Evolutionary conservation across 352 stramenopile genomes (phyloP).

Genomic region (Phytophthora kernoviae): DNA sequence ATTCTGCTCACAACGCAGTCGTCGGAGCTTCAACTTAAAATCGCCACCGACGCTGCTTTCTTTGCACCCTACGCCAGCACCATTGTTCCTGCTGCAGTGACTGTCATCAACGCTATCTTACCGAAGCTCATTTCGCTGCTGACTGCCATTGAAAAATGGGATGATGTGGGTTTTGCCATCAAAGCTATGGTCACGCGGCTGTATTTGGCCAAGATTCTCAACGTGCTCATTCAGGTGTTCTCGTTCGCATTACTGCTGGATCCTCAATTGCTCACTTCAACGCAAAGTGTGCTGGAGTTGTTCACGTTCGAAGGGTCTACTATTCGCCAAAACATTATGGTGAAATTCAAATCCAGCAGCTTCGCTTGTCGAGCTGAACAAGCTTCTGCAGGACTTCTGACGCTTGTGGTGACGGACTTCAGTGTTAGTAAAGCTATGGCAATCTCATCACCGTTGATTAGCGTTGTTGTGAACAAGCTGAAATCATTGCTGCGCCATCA

Average conservation of each 20-base stretch:
- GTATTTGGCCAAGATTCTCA: constrained; percentile 86
- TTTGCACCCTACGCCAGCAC: constrained; percentile 62
- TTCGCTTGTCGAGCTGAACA: constrained; percentile 69
- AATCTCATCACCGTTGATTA: constrained; percentile 35
- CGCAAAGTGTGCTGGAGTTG: constrained; percentile 35
- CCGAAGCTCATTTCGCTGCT: constrained; percentile 69
- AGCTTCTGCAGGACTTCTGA: constrained; percentile 64
- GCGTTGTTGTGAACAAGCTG: constrained; percentile 23
- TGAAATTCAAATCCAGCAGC: constrained; percentile 56
- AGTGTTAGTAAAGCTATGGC: constrained; percentile 62
- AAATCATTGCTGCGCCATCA: constrained; percentile 14
- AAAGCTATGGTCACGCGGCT: constrained; percentile 83
- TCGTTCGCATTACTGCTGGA: constrained; percentile 76
- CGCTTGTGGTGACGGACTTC: constrained; percentile 81
- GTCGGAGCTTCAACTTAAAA: constrained; percentile 51
- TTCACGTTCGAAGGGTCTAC: constrained; percentile 47
- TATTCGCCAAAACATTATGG: constrained; percentile 66
- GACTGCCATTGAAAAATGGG: constrained; percentile 76
- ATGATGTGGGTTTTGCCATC: constrained; percentile 79
- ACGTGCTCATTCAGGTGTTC: constrained; percentile 80
- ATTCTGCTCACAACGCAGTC: constrained; percentile 76
- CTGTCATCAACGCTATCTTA: constrained; percentile 74
- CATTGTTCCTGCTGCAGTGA: constrained; percentile 74
- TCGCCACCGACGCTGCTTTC: constrained; percentile 44
- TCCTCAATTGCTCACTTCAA: constrained; percentile 61